A percentile compares a stretch with the other conserved stretches of the same genome.
Evolutionary conservation across 1,284 basidiomycete genomes (phyloP).

Genomic region (Malassezia equina): DNA sequence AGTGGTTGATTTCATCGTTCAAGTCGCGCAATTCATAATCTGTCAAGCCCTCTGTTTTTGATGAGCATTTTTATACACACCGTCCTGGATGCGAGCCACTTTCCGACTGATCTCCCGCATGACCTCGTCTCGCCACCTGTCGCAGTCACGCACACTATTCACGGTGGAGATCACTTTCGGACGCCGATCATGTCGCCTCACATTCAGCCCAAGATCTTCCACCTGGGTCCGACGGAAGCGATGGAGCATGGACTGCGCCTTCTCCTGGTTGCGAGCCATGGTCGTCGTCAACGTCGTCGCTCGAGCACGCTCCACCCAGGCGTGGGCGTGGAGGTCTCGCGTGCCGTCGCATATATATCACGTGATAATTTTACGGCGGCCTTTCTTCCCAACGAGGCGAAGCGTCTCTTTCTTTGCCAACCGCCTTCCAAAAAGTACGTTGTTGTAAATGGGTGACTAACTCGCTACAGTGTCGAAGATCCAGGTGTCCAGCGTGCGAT

Average conservation of each 20-base stretch:
- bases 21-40: constrained; percentile 93
- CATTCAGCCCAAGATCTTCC: constrained; percentile 76
- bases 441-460: not conserved
- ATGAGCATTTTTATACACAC: constrained; percentile 52
- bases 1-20: constrained; percentile 95
- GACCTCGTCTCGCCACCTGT: constrained; percentile 90
- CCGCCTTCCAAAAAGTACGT: constrained; percentile 1
- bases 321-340: constrained; percentile 1
- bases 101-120: constrained; percentile 87
- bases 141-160: constrained; percentile 81
- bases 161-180: constrained; percentile 82
- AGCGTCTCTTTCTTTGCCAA: constrained; percentile 5
- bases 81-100: constrained; percentile 93
- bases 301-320: not conserved
- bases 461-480: constrained; percentile 31
- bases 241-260: constrained; percentile 74
- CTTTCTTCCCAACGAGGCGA: not conserved
- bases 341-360: constrained; percentile 6
- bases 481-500: constrained; percentile 44
- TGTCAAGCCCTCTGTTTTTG: constrained; percentile 64
- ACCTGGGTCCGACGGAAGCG: constrained; percentile 95
- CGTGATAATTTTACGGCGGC: constrained; percentile 15
- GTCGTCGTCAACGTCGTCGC: not conserved
- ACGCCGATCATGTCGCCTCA: constrained; percentile 60
- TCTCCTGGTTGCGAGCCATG: constrained; percentile 47